These are phyloP conservation scores for Phoma sp. DNA, from an alignment of 2,329 filamentous ascomycete genomes.

Conservation along the genomic window DNA sequence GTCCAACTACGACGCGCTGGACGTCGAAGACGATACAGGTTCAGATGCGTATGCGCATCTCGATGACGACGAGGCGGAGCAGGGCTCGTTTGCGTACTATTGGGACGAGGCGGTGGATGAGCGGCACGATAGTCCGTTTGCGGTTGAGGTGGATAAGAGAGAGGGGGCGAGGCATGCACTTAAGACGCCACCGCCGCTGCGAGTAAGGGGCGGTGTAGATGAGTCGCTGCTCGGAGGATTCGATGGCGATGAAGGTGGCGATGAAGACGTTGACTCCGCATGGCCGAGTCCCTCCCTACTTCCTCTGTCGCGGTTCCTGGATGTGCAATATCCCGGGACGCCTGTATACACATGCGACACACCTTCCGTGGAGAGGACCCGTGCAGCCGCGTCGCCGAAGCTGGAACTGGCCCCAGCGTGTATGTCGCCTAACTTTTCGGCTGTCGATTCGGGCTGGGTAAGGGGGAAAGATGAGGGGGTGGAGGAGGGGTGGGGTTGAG, in stretches of 20 bases:
- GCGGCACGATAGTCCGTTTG: conserved; percentile 22
- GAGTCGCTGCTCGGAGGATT: neutral
- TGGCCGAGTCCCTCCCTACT: neutral
- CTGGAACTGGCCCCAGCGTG: conserved; percentile 4
- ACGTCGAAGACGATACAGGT: conserved; percentile 38
- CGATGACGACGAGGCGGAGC: conserved; percentile 32
- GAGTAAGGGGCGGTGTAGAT: too few relatives aligned
- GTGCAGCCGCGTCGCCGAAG: neutral
- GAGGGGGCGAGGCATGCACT: neutral
- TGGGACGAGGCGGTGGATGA: conserved; percentile 15
- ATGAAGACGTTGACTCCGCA: neutral
- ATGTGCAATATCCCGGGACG: conserved; percentile 6
- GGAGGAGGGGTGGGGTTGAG: neutral
- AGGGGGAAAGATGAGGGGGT: neutral
- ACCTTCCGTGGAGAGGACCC: neutral
- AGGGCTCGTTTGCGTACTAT: neutral
- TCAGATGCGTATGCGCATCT: conserved; percentile 38
- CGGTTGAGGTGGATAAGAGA: neutral
- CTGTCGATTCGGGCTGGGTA: neutral
- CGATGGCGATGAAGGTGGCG: neutral
- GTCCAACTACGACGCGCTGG: conserved; percentile 54
- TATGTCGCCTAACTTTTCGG: conserved; percentile 22
- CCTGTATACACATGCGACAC: neutral
- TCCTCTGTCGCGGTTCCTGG: neutral
- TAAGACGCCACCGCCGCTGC: neutral